Conservation (phyloP, 1,284 basidiomycete species). For the Erythrobasidium hasegawianum region DNA sequence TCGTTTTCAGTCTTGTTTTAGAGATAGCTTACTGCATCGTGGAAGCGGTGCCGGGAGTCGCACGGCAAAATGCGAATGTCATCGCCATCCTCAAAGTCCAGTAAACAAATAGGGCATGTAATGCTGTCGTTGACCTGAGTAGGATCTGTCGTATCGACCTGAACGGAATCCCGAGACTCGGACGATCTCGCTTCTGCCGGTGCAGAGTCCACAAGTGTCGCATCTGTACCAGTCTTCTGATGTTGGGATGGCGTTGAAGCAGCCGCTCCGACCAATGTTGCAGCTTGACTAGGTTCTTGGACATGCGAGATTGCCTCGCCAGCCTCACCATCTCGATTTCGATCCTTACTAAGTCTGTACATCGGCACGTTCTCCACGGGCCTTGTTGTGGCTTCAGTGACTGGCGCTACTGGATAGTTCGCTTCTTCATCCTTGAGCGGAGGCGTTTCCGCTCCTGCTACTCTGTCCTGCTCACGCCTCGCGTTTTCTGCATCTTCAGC, state of each 20-base stretch:
- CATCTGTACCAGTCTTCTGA: neutral
- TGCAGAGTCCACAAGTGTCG: neutral
- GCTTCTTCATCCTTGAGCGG: conserved; percentile 5
- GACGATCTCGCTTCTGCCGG: neutral
- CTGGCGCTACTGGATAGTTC: neutral
- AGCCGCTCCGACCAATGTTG: too few relatives aligned
- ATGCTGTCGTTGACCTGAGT: conserved; percentile 55
- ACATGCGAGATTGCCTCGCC: too few relatives aligned
- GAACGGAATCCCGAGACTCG: neutral
- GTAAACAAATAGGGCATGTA: conserved; percentile 87
- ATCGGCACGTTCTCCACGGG: too few relatives aligned
- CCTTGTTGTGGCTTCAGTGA: too few relatives aligned
- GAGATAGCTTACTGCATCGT: conserved; percentile 54
- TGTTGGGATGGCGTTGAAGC: too few relatives aligned
- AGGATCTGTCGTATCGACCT: conserved; percentile 11
- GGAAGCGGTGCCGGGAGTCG: conserved; percentile 81
- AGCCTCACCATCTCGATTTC: too few relatives aligned
- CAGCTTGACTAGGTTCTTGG: too few relatives aligned
- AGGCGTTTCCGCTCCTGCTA: neutral
- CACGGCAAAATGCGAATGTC: conserved; percentile 83
- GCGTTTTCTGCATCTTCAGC: neutral
- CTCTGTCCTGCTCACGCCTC: too few relatives aligned
- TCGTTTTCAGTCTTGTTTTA: too few relatives aligned
- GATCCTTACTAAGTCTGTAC: too few relatives aligned
- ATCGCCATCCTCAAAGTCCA: conserved; percentile 88